A percentile compares a stretch with the other conserved stretches of the same genome.
phyloP scores from a whole-genome alignment of 2,329 filamentous ascomycete genomes.

The Hypoxylon sp. region DNA sequence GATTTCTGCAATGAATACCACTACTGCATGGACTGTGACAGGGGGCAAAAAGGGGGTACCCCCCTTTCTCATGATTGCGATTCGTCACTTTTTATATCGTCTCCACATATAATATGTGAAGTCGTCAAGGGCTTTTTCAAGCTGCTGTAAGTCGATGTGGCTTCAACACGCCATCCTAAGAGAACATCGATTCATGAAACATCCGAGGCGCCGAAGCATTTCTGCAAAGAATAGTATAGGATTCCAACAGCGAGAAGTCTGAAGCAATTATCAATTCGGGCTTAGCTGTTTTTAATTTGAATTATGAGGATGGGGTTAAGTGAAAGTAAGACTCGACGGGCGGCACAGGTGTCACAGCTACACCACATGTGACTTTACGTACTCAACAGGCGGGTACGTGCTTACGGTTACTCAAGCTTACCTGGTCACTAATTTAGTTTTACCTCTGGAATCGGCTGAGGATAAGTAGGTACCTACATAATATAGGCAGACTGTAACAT shows the following conservation, averaged over 20 bases:
- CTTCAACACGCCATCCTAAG: conserved; percentile 28
- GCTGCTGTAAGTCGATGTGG: conserved; percentile 8
- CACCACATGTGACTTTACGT: conserved; percentile 42
- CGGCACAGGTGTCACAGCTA: conserved; percentile 42
- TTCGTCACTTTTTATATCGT: conserved; percentile 34
- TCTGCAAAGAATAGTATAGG: conserved; percentile 9
- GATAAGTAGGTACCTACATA: conserved; percentile 18
- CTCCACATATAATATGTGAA: conserved; percentile 34
- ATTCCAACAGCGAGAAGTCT: conserved; percentile 18
- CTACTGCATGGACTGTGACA: conserved; percentile 34
- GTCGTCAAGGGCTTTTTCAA: conserved; percentile 12
- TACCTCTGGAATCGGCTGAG: conserved; percentile 29
- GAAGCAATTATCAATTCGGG: conserved; percentile 25
- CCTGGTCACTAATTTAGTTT: conserved; percentile 38
- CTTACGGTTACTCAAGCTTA: conserved; percentile 42
- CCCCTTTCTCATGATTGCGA: conserved; percentile 30
- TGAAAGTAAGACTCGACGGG: conserved; percentile 38
- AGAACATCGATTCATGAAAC: conserved; percentile 32
- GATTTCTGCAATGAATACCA: conserved; percentile 35
- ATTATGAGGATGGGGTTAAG: conserved; percentile 29
- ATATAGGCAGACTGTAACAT: conserved; percentile 37
- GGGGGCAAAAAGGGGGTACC: conserved; percentile 21
- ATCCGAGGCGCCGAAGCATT: conserved; percentile 17
- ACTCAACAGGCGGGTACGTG: conserved; percentile 44
- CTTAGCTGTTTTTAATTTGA: conserved; percentile 16